Evolutionary conservation across 306 rosid genomes (phyloP).

Genomic region (Dryas drummondii): DNA sequence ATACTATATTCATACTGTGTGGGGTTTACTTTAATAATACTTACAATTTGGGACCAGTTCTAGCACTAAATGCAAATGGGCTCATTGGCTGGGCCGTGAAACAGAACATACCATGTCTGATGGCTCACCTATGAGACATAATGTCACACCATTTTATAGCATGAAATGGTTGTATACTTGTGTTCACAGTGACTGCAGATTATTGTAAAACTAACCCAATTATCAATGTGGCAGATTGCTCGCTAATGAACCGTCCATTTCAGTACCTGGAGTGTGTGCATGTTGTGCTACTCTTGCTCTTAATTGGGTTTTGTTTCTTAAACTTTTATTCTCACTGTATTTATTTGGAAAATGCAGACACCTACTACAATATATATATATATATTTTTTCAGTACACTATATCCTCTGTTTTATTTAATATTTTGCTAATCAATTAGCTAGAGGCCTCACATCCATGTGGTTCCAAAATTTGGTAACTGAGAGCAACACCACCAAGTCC

Average conservation of each 20-base stretch:
- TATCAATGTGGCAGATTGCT: not conserved
- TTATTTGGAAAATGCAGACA: not conserved
- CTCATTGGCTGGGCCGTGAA: not conserved
- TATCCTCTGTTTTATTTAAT: not conserved
- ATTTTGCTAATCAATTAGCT: not conserved
- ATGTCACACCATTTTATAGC: not conserved
- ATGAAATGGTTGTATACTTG: not conserved
- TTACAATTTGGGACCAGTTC: constrained; percentile 3
- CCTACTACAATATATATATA: not conserved
- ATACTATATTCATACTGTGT: no score
- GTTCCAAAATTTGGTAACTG: not conserved
- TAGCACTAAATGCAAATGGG: not conserved
- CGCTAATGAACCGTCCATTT: not conserved
- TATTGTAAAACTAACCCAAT: not conserved
- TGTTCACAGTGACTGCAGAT: not conserved
- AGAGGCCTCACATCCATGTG: not conserved
- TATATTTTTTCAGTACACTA: not conserved
- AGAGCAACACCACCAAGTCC: constrained; percentile 11
- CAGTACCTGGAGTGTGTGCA: not conserved
- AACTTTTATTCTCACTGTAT: no score
- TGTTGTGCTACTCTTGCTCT: not conserved
- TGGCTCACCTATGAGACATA: constrained; percentile 9
- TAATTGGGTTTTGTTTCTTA: not conserved
- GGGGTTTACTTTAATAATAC: no score
- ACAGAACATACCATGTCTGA: constrained; percentile 13